Percentiles rank a stretch among this genome's conserved stretches.
phyloP scores from a whole-genome alignment of 2,329 filamentous ascomycete genomes.

The Salinomyces thailandicus region DNA sequence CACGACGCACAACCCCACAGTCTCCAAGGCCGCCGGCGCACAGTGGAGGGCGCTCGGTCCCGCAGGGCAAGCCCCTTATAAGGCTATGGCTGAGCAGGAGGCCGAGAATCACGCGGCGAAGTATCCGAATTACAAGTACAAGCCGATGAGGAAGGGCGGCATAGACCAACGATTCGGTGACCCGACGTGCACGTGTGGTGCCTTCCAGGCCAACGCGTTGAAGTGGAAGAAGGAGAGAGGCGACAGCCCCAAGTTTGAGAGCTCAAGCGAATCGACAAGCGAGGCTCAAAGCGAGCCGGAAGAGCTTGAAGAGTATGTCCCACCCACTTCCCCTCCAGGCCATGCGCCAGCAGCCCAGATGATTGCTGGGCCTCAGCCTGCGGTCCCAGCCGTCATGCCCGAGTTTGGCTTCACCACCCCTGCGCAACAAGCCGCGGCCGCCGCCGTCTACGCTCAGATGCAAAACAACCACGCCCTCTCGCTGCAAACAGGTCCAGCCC shows the following conservation, averaged over 20 bases:
- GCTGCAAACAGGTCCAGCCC: not conserved
- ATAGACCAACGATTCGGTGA: constrained; percentile 5
- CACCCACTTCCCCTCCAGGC: not conserved
- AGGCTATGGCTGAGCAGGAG: constrained; percentile 2
- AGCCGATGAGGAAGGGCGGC: constrained; percentile 3
- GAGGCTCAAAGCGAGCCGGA: not conserved
- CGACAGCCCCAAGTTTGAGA: not conserved
- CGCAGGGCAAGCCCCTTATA: not conserved
- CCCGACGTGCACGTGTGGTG: constrained; percentile 7
- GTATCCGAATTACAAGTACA: constrained; percentile 9
- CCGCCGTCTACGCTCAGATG: not conserved
- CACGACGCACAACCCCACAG: not conserved
- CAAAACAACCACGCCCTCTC: not conserved
- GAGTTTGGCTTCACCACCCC: not conserved
- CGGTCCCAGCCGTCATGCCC: not conserved
- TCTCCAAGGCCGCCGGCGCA: constrained; percentile 1
- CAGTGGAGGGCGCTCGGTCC: not conserved
- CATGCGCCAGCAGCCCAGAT: constrained; percentile 1
- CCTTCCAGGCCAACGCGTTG: constrained; percentile 7
- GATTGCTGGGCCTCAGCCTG: not conserved
- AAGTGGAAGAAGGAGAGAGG: not conserved
- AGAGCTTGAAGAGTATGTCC: constrained; percentile 1
- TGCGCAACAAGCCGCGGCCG: not conserved
- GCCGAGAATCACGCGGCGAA: constrained; percentile 2
- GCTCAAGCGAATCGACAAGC: not conserved